phyloP scores from a whole-genome alignment of 2,329 filamentous ascomycete genomes.

The Fusarium tanahbumbuense region DNA sequence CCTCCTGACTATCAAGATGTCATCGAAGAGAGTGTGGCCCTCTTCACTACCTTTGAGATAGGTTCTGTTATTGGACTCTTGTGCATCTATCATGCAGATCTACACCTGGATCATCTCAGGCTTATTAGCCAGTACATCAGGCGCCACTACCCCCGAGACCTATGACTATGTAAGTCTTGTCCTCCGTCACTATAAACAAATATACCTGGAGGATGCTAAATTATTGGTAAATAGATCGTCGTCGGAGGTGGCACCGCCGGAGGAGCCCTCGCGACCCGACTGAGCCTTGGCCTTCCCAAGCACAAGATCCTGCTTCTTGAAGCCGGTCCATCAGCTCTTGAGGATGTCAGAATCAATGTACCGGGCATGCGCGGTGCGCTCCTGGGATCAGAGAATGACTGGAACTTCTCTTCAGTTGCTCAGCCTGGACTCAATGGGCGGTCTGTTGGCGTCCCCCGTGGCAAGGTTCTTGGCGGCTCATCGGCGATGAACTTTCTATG shows the following conservation, averaged over 20 bases:
- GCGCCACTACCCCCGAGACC: not conserved
- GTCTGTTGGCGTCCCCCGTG: constrained; percentile 56
- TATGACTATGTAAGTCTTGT: constrained; percentile 4
- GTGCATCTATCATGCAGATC: not conserved
- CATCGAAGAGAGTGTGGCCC: not conserved
- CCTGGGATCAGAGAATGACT: constrained; percentile 50
- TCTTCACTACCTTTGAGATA: not conserved
- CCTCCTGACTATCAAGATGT: not conserved
- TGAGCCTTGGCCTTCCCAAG: constrained; percentile 48
- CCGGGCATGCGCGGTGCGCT: constrained; percentile 49
- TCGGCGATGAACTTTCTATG: constrained; percentile 48
- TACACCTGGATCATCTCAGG: not conserved
- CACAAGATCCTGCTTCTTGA: constrained; percentile 49
- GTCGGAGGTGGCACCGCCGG: constrained; percentile 53
- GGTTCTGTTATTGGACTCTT: not conserved
- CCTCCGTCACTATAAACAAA: not conserved
- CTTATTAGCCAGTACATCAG: not conserved
- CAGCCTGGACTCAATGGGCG: constrained; percentile 56
- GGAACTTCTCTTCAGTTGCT: constrained; percentile 58
- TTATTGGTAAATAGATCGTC: constrained; percentile 42
- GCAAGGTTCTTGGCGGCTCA: constrained; percentile 62
- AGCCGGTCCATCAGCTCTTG: constrained; percentile 45
- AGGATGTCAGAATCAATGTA: constrained; percentile 49
- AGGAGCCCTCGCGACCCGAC: constrained; percentile 48
- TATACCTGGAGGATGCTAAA: not conserved